phyloP scores from a whole-genome alignment of 2,329 filamentous ascomycete species.

The Aspergillus amoenus region DNA sequence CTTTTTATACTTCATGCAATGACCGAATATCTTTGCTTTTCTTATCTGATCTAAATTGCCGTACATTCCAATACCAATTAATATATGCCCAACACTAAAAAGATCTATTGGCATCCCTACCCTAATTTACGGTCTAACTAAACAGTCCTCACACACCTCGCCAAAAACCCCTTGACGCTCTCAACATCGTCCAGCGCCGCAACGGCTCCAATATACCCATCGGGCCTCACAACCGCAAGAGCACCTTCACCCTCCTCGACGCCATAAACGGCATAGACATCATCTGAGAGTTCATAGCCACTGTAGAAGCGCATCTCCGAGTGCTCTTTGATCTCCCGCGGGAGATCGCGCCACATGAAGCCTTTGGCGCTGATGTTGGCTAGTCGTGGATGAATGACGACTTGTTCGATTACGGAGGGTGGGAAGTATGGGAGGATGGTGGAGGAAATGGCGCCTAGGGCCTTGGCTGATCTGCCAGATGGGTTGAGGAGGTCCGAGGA shows the following conservation, averaged over 20 bases:
- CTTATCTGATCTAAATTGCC: not conserved
- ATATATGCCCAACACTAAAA: not conserved
- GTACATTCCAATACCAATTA: not conserved
- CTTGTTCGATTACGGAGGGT: constrained; percentile 30
- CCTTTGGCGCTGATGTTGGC: not conserved
- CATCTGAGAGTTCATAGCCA: constrained; percentile 30
- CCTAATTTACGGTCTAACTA: not conserved
- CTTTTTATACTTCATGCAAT: not conserved
- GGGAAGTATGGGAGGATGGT: constrained; percentile 28
- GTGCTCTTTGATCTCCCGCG: constrained; percentile 29
- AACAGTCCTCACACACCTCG: constrained; percentile 16
- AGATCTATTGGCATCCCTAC: not conserved
- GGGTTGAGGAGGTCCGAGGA: constrained; percentile 35
- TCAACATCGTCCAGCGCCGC: constrained; percentile 28
- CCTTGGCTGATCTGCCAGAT: constrained; percentile 25
- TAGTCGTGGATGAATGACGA: constrained; percentile 35
- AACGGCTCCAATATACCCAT: constrained; percentile 38
- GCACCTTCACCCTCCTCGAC: constrained; percentile 31
- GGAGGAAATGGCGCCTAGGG: constrained; percentile 24
- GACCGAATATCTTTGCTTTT: not conserved
- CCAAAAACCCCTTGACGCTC: constrained; percentile 28
- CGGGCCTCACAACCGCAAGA: constrained; percentile 37
- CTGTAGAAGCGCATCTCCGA: constrained; percentile 39
- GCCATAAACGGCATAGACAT: constrained; percentile 38
- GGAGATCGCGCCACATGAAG: constrained; percentile 37